A percentile compares a stretch with the other conserved stretches of the same genome.
phyloP scores from a whole-genome alignment of 1,284 basidiomycete species.

The Neolentinus lepideus region DNA sequence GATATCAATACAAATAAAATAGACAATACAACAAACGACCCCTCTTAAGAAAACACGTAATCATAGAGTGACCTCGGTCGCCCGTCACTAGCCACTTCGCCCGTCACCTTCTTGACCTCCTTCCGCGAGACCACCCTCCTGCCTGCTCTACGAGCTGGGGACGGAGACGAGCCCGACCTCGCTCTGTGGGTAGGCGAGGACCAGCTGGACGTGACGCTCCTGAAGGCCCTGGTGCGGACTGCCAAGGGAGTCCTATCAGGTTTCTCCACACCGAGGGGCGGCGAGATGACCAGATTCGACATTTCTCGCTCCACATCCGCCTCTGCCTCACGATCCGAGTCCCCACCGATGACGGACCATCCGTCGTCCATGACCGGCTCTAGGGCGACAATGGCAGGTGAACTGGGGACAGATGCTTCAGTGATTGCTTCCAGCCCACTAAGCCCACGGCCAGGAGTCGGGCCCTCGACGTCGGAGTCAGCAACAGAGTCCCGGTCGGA shows the following conservation, averaged over 20 bases:
- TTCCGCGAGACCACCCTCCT: conserved; percentile 12
- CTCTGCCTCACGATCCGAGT: conserved; percentile 20
- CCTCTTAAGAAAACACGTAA: conserved; percentile 29
- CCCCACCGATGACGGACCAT: conserved; percentile 20
- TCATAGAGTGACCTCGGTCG: conserved; percentile 28
- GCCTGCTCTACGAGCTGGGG: conserved; percentile 25
- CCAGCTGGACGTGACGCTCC: conserved; percentile 17
- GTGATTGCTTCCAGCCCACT: conserved; percentile 18
- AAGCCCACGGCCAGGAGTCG: conserved; percentile 11
- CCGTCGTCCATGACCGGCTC: conserved; percentile 12
- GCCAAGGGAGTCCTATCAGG: conserved; percentile 18
- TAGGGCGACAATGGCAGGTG: conserved; percentile 5
- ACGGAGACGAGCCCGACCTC: conserved; percentile 33
- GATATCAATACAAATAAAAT: not conserved
- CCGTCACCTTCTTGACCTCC: not conserved
- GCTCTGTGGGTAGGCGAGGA: conserved; percentile 21
- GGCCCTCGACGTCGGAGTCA: conserved; percentile 38
- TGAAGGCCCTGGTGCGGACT: conserved; percentile 16
- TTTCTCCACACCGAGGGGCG: conserved; percentile 8
- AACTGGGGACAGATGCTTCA: conserved; percentile 12
- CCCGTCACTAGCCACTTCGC: not conserved
- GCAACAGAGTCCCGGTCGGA: conserved; percentile 22
- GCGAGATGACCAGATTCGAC: conserved; percentile 2
- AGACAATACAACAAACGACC: not conserved
- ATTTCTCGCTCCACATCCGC: conserved; percentile 10